A percentile compares a stretch with the other conserved stretches of the same genome.
Conservation (phyloP, 768 basidiomycete species). For the Gyrodon lividus region DNA sequence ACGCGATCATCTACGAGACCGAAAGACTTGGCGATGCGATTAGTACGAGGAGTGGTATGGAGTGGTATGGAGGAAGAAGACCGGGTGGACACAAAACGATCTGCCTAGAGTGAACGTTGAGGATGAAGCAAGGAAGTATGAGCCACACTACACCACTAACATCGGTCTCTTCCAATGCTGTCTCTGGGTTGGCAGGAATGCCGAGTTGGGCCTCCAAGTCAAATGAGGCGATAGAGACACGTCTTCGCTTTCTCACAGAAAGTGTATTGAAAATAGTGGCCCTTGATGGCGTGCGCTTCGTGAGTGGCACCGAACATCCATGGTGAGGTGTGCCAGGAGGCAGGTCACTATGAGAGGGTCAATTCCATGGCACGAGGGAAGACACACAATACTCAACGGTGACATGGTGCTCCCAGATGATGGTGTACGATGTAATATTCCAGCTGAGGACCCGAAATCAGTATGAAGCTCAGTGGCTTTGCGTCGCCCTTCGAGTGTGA, state of each 20-base stretch:
- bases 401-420: slow-evolving; percentile 17
- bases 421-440: background rate
- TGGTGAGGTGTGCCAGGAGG: slow-evolving; percentile 26
- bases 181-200: slow-evolving; percentile 12
- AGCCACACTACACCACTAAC: slow-evolving; percentile 20
- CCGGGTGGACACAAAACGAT: slow-evolving; percentile 59
- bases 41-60: slow-evolving; percentile 64
- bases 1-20: slow-evolving; percentile 58
- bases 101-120: slow-evolving; percentile 39
- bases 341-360: slow-evolving; percentile 24
- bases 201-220: slow-evolving; percentile 38
- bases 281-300: slow-evolving; percentile 39
- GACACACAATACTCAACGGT: slow-evolving; percentile 28
- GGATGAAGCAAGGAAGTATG: background rate
- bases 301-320: slow-evolving; percentile 24
- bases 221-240: slow-evolving; percentile 40
- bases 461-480: slow-evolving; percentile 1
- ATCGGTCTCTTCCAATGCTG: slow-evolving; percentile 25
- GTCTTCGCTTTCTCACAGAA: slow-evolving; percentile 40
- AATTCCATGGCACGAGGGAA: slow-evolving; percentile 10
- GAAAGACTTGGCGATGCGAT: slow-evolving; percentile 60
- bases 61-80: slow-evolving; percentile 53
- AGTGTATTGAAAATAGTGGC: slow-evolving; percentile 40
- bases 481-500: background rate
- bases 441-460: background rate